Conservation (phyloP, 345 rosid species). For the Aurinia saxatilis region DNA sequence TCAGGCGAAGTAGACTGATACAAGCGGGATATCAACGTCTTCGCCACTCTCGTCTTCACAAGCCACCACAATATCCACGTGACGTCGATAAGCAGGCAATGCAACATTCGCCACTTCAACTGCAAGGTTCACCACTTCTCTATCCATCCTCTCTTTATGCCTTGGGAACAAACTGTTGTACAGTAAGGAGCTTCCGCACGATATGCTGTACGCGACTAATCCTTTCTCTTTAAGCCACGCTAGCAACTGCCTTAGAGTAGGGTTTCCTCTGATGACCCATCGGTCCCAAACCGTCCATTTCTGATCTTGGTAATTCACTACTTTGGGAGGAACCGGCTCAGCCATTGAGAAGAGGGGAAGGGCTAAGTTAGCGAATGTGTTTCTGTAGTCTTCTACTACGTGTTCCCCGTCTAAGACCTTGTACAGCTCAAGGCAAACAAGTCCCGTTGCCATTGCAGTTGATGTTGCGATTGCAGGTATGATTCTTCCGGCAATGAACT, state of each 20-base stretch:
- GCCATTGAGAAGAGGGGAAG: slow-evolving; percentile 93
- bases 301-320: slow-evolving; percentile 72
- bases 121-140: slow-evolving; percentile 70
- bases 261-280: slow-evolving; percentile 70
- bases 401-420: slow-evolving; percentile 77
- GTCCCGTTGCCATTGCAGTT: slow-evolving; percentile 97
- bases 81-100: slow-evolving; percentile 57
- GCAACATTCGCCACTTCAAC: slow-evolving; percentile 81
- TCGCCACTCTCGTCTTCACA: slow-evolving; percentile 82
- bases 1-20: slow-evolving; percentile 71
- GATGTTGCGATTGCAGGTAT: slow-evolving; percentile 98
- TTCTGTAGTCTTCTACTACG: slow-evolving; percentile 84
- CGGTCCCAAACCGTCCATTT: slow-evolving; percentile 99
- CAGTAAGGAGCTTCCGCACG: slow-evolving; percentile 80
- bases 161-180: slow-evolving; percentile 82
- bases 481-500: slow-evolving; percentile 98
- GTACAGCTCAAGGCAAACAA: slow-evolving; percentile 93
- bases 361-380: slow-evolving; percentile 94
- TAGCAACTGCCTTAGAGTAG: slow-evolving; percentile 64
- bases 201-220: slow-evolving; percentile 84
- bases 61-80: slow-evolving; percentile 87
- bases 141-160: slow-evolving; percentile 80
- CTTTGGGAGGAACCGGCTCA: slow-evolving; percentile 93
- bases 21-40: slow-evolving; percentile 81
- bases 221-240: slow-evolving; percentile 78